Evolutionary conservation across 2,329 filamentous ascomycete species (phyloP).

Genomic region (Diaporthe humulicola): DNA sequence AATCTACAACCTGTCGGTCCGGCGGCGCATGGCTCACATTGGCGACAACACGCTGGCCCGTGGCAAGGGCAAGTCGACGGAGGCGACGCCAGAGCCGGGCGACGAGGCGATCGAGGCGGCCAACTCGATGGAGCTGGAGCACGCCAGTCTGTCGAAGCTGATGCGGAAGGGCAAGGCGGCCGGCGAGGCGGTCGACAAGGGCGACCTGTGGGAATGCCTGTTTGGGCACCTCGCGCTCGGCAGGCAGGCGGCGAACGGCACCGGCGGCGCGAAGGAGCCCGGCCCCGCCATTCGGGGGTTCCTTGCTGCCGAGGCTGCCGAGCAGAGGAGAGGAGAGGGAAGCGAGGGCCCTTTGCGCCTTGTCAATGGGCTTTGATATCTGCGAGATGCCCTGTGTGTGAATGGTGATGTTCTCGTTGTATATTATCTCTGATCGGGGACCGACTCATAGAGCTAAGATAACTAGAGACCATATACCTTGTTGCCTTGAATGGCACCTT

Average conservation of each 20-base stretch:
- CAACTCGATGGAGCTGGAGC: slow-evolving; percentile 86
- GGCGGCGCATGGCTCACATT: slow-evolving; percentile 84
- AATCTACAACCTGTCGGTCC: slow-evolving; percentile 89
- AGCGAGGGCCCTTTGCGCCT: not conserved
- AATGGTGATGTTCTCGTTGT: not conserved
- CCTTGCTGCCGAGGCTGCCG: slow-evolving; percentile 60
- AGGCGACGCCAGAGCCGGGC: slow-evolving; percentile 55
- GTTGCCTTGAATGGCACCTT: not conserved
- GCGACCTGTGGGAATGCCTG: slow-evolving; percentile 89
- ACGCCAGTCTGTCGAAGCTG: slow-evolving; percentile 77
- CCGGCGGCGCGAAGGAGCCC: slow-evolving; percentile 8
- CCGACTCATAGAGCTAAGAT: not conserved
- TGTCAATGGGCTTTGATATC: slow-evolving; percentile 16
- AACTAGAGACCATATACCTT: not conserved
- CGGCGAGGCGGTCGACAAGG: slow-evolving; percentile 83
- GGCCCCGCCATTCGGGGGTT: slow-evolving; percentile 49
- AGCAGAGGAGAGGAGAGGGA: slow-evolving; percentile 48
- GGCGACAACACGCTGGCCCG: slow-evolving; percentile 48
- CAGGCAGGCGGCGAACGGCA: slow-evolving; percentile 31
- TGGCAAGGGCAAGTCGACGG: slow-evolving; percentile 48
- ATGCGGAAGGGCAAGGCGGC: slow-evolving; percentile 78
- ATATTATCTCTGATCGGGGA: not conserved
- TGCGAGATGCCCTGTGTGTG: too few relatives aligned
- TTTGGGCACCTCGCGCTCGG: slow-evolving; percentile 71
- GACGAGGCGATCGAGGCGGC: slow-evolving; percentile 81